Evolutionary conservation across 2,329 filamentous ascomycete species (phyloP), one percentile per base, ranked within the genome.

Genomic region (Sporothrix phasma): DNA sequence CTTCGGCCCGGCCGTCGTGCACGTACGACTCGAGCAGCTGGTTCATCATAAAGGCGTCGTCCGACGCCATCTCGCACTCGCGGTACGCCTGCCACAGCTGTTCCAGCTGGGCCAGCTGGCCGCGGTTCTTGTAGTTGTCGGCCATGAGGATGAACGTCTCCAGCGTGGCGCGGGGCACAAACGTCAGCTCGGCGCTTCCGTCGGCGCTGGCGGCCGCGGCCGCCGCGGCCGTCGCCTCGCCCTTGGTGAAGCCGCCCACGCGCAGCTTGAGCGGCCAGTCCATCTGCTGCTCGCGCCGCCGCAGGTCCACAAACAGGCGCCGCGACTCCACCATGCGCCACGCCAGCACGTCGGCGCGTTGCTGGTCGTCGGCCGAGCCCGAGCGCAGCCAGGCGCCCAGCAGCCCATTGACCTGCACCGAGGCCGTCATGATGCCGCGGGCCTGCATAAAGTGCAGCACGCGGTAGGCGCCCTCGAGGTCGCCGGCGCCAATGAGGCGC

Each of bases 91-190:
- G 78, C 74, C 85, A 86, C 4, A 93, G 77, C 61, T 81, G 76
- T 56, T 82, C 76, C 60, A 90, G 79, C 64, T 81, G 80, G 15
- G 76, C 72, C 43, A 85, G 81, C 19, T 87, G 79, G 17, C 81
- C 78, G 19, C 86, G 83, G 49, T 84, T 77, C 60, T 84, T 83
- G 71, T 91, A 93, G 71, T 89, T 85, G 65, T 89, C 82, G 1
- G 90, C 83, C 37, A 94, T 78, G 13, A 94, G 80, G 3, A 83
- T 87, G 71, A 93, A 93, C 0, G 90, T 94, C 74, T 94, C 90
- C 47, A 88, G 80, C 3, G 82, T 91, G 2, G 89, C 90, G 53
- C 79, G 77, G 0, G 80, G 88, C 65, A 80, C 67, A 68, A 74
- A 69, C 63, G 70, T 66, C 61, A 76, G 69, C 59, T 73, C 69